These are phyloP conservation scores for Stachybotrys chlorohalonatus DNA, from an alignment of 2,329 filamentous ascomycete species.

Conservation along the genomic window DNA sequence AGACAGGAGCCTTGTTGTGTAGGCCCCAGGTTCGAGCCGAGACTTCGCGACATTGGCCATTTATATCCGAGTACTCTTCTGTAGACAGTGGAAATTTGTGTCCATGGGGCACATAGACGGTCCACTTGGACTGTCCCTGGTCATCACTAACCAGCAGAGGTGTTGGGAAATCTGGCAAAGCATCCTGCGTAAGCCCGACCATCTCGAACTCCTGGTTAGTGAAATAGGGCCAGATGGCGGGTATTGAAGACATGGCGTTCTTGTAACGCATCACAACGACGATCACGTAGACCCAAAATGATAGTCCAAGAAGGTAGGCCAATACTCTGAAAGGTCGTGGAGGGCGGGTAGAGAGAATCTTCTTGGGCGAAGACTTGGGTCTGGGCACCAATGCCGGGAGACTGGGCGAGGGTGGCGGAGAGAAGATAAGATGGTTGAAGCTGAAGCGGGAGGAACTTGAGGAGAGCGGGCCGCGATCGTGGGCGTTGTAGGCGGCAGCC, in stretches of 20 bases:
- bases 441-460: slow-evolving; percentile 54
- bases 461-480: slow-evolving; percentile 45
- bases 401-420: slow-evolving; percentile 60
- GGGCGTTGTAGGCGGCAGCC: slow-evolving; percentile 45
- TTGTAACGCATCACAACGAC: slow-evolving; percentile 18
- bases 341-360: slow-evolving; percentile 37
- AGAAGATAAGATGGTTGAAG: slow-evolving; percentile 60
- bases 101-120: slow-evolving; percentile 64
- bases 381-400: slow-evolving; percentile 60
- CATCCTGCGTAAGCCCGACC: slow-evolving; percentile 44
- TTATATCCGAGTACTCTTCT: slow-evolving; percentile 61
- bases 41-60: slow-evolving; percentile 56
- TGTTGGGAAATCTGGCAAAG: slow-evolving; percentile 62
- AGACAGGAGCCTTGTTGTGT: slow-evolving; percentile 22
- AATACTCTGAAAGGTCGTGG: slow-evolving; percentile 48
- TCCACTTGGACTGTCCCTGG: slow-evolving; percentile 63
- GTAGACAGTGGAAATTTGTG: slow-evolving; percentile 58
- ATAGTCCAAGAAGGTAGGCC: slow-evolving; percentile 41
- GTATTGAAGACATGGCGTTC: slow-evolving; percentile 14
- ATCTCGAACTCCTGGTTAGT: slow-evolving; percentile 50
- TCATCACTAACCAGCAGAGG: slow-evolving; percentile 62
- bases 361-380: slow-evolving; percentile 43
- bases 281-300: slow-evolving; percentile 41
- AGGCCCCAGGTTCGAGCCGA: slow-evolving; percentile 46
- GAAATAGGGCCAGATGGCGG: slow-evolving; percentile 33